Evolutionary conservation across 257 asterid species (phyloP), one percentile per base, ranked within the genome.

Genomic region (Eucommia ulmoides): DNA sequence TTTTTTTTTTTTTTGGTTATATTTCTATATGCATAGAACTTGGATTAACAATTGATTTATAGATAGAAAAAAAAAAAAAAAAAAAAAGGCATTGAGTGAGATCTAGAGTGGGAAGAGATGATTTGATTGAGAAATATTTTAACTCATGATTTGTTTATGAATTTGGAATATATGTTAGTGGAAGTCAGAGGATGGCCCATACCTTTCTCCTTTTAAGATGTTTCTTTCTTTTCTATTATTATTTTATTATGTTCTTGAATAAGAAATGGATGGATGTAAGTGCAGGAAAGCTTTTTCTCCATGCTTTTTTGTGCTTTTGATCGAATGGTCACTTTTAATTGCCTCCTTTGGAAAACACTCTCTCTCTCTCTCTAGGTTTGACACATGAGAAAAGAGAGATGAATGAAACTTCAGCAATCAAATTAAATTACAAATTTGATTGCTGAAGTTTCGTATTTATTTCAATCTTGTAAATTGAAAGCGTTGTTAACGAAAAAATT

Each of bases 151-250:
- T 81, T 81, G 77, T 75, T 73, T 66, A 75, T 78, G 14, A 73
- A 80, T 73, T 60, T 56, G 76, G 78, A 80, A 16, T 6, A 81
- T 79, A 77, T 77, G 77, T 70, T 75, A 78, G 93, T 81, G 93
- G 84, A 75, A 73, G 78, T 78, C 74, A 78, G 79, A 71, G 63
- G 71, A 42, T 73, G 83, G 73, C 78, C 71, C 76, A 60, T 56
- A 23, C 45, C 25, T 25, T 55, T n/a, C 54, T 50, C 24, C 61
- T 69, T 68, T 72, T 59, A 53, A 69, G 68, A 66, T 62, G 59
- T 66, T 45, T 12, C 16, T 45, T 23, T 49, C 49, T 41, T 55
- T 23, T 18, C 3, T 49, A 22, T 20, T 19, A 12, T 7, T n/a
- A 20, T 33, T 33, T 24, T n/a, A n/a, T n/a, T n/a, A 33, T 50